phyloP scores from a whole-genome alignment of 495 filamentous ascomycete genomes.

The Cladorrhinum samala region DNA sequence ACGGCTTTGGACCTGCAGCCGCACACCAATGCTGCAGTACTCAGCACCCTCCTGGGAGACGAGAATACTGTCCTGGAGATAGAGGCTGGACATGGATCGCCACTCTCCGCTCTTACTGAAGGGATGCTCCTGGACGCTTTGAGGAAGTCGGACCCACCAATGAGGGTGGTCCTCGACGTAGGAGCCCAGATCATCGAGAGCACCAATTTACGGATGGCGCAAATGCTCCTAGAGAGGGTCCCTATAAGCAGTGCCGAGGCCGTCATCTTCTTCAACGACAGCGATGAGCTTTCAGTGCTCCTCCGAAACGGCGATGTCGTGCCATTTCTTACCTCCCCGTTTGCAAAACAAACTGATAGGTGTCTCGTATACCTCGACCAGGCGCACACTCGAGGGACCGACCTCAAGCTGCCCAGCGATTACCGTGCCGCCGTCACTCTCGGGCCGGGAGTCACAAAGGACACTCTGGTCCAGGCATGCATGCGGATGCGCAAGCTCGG shows the following conservation, averaged over 20 bases:
- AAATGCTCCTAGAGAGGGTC: slow-evolving; percentile 36
- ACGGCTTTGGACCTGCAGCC: slow-evolving; percentile 53
- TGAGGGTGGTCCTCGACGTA: slow-evolving; percentile 63
- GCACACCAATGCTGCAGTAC: slow-evolving; percentile 60
- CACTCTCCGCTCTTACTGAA: slow-evolving; percentile 27
- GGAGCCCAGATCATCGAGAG: slow-evolving; percentile 67
- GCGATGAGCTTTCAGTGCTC: slow-evolving; percentile 45
- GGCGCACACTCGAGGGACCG: slow-evolving; percentile 68
- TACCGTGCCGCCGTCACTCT: slow-evolving; percentile 65
- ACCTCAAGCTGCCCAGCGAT: slow-evolving; percentile 56
- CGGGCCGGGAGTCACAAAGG: slow-evolving; percentile 62
- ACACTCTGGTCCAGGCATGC: slow-evolving; percentile 67
- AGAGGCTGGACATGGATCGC: slow-evolving; percentile 11
- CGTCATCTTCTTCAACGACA: slow-evolving; percentile 46
- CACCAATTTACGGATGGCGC: slow-evolving; percentile 49
- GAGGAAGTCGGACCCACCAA: slow-evolving; percentile 28
- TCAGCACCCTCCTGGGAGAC: slow-evolving; percentile 48
- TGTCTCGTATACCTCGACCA: slow-evolving; percentile 53
- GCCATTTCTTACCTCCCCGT: slow-evolving; percentile 54
- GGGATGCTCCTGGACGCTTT: slow-evolving; percentile 44
- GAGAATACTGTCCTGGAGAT: slow-evolving; percentile 47
- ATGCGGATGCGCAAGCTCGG: slow-evolving; percentile 62
- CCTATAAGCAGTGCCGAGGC: not conserved
- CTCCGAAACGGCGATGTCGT: slow-evolving; percentile 41
- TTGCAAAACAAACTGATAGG: slow-evolving; percentile 42